Conservation (phyloP, 441 rosid species). For the Biscutella laevigata region DNA sequence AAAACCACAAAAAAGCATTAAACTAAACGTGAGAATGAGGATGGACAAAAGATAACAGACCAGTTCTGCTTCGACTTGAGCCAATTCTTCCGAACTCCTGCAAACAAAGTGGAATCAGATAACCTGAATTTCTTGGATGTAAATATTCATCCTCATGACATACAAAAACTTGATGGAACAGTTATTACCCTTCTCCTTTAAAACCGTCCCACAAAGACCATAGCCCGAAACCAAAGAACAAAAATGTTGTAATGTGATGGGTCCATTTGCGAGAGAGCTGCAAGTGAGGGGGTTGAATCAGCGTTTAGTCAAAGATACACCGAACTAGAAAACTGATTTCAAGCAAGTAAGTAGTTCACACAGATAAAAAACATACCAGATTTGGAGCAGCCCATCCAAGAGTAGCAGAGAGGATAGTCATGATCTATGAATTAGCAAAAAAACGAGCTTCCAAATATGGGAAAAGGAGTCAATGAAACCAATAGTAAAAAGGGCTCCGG, state of each 20-base stretch:
- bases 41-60: conserved; percentile 42
- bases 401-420: conserved; percentile 81
- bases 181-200: conserved; percentile 41
- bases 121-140: background rate
- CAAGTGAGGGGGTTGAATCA: conserved; percentile 12
- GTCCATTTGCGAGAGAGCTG: conserved; percentile 95
- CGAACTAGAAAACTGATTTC: background rate
- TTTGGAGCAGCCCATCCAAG: conserved; percentile 98
- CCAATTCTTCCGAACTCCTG: conserved; percentile 78
- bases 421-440: conserved; percentile 42
- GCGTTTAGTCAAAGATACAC: no score
- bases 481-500: background rate
- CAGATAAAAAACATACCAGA: conserved; percentile 42
- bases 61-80: conserved; percentile 89
- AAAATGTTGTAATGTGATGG: conserved; percentile 73
- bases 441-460: background rate
- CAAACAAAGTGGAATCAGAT: conserved; percentile 5
- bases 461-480: background rate
- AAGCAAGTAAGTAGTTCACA: conserved; percentile 8
- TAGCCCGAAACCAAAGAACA: conserved; percentile 86
- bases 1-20: conserved; percentile 3
- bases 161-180: no score
- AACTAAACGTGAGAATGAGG: no score
- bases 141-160: background rate
- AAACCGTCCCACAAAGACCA: conserved; percentile 96